These are phyloP conservation scores for Fusarium metavorans DNA, from an alignment of 2,329 filamentous ascomycete species.

Conservation along the genomic window DNA sequence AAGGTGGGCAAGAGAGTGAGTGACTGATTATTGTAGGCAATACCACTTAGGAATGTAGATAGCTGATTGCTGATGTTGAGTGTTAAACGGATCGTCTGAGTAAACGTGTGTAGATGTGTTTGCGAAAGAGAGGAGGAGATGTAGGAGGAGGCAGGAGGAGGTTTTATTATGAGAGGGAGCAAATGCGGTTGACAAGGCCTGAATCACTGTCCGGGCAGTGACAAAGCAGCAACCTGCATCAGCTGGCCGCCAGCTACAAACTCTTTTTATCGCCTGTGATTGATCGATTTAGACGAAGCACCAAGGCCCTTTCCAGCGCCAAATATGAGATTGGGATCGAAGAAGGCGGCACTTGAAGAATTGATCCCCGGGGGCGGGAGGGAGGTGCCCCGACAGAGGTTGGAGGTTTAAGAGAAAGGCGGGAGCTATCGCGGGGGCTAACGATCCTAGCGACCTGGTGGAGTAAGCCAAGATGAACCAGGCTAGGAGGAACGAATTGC, in stretches of 20 bases:
- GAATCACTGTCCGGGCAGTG: slow-evolving; percentile 4
- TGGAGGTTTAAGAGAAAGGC: background rate
- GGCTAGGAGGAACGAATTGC: background rate
- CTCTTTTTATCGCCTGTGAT: background rate
- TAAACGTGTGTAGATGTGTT: background rate
- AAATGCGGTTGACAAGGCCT: background rate
- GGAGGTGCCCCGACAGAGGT: background rate
- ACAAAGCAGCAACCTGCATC: background rate
- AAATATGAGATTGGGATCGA: background rate
- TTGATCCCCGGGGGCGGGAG: background rate
- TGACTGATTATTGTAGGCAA: background rate
- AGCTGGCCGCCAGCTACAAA: background rate
- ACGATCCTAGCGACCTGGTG: slow-evolving; percentile 18
- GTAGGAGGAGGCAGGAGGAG: background rate
- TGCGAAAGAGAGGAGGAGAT: background rate
- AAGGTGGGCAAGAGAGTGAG: background rate
- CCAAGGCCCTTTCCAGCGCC: background rate
- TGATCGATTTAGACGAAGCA: background rate
- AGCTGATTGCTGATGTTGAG: background rate
- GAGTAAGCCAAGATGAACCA: slow-evolving; percentile 17
- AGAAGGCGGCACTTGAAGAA: background rate
- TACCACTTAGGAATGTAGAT: background rate
- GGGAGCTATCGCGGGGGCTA: slow-evolving; percentile 15
- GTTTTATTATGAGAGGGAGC: slow-evolving; percentile 11
- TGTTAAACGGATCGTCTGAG: background rate